These are phyloP conservation scores for Arthroderma uncinatum DNA, from an alignment of 2,329 filamentous ascomycete species.

Conservation along the genomic window DNA sequence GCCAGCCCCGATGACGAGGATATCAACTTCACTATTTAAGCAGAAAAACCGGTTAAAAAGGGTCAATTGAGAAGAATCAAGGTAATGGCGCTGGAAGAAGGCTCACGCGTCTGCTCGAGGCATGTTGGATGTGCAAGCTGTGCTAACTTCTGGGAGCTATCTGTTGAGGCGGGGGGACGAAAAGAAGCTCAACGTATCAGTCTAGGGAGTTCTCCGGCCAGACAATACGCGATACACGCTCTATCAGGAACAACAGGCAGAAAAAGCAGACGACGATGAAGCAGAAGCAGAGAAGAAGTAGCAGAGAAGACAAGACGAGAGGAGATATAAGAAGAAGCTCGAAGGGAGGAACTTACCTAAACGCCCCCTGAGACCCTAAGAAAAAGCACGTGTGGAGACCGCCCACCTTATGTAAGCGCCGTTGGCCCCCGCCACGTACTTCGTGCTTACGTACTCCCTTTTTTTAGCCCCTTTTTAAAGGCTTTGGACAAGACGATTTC, in stretches of 20 bases:
- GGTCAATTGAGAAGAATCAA: background rate
- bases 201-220: background rate
- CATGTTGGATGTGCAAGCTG: background rate
- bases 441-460: no score
- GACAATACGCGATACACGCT: background rate
- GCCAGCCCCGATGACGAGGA: slow-evolving; percentile 95
- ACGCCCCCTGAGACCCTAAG: background rate
- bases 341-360: background rate
- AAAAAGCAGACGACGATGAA: background rate
- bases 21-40: slow-evolving; percentile 67
- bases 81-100: background rate
- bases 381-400: no score
- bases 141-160: background rate
- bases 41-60: background rate
- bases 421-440: no score
- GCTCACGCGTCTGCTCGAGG: background rate
- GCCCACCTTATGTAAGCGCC: no score
- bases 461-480: no score
- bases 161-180: background rate
- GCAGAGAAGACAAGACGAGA: background rate
- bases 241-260: background rate
- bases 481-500: no score
- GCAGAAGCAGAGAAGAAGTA: background rate
- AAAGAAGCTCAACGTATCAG: background rate
- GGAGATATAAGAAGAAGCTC: background rate